Base-by-base conservation (phyloP, 2,329 filamentous ascomycete species). In the Clarireedia monteithiana region DNA sequence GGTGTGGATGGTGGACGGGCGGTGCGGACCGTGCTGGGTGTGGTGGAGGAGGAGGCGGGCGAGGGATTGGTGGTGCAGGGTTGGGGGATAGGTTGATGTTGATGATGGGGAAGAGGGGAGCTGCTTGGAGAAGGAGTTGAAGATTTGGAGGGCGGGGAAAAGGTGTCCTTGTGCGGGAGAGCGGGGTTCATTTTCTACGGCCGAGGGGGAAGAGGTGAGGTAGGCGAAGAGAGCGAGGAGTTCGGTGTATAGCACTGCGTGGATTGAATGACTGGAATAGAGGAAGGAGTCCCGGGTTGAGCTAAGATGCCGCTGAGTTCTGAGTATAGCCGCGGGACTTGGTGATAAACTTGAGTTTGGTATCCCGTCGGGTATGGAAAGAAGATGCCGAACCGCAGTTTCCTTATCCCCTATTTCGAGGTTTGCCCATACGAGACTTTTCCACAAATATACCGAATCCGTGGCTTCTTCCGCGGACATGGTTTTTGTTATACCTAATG, bases 31-130 rank as follows among this genome's bases (percentile, higher is more conserved):
- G 52, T 49, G 53, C 72, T 78, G 80, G 59, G 77, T 76, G 2
- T 75, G 77, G 40, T 84, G 76, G 68, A 95, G 81, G 1, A 96
- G 71, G 0, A 96, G 72, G 7, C 75, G 78, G 5, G 85, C 78
- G 30, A 84, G 81, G 55, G 78, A 77, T 71, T 95, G 89, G 15
- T 91, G 79, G 0, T 90, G 72, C 0, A 79, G 72, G 68, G 95
- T 88, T 39, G 82, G 78, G 2, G 72, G 65, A 0, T 71, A 60
- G 6, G 71, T 70, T 24, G 17, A 20, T 23, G 46, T 40, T 0
- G 60, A 48, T 5, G 63, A 65, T 5, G 69, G 73, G 2, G 71
- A 66, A 5, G 67, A 64, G 4, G 83, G 69, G 3, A 75, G 20
- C 20, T 20, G 20, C 20, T 20, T 75, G 1, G 66, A 62, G 7